Evolutionary conservation across 2,329 filamentous ascomycete genomes (phyloP).

Genomic region (Ascochyta clinopodiicola): DNA sequence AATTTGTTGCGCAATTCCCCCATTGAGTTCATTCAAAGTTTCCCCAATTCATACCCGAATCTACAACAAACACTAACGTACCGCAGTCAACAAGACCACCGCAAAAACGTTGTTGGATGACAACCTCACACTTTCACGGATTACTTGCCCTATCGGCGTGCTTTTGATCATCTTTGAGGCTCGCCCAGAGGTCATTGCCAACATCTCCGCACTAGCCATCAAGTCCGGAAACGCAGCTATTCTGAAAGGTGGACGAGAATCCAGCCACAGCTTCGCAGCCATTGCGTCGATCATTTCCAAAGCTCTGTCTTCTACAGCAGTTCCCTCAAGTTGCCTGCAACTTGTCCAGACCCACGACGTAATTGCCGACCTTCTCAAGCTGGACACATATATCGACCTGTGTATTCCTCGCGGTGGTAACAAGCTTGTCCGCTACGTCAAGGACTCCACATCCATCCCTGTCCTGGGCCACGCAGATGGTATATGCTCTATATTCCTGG

Average conservation of each 20-base stretch:
- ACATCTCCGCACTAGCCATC: conserved; percentile 93
- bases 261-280: conserved; percentile 89
- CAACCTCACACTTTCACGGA: conserved; percentile 81
- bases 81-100: conserved; percentile 79
- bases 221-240: conserved; percentile 98
- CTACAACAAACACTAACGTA: conserved; percentile 13
- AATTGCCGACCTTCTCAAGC: conserved; percentile 83
- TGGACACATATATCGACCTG: conserved; percentile 89
- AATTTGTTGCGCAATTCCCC: not conserved
- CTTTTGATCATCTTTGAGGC: conserved; percentile 98
- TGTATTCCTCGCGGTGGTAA: conserved; percentile 93
- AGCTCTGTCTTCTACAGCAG: conserved; percentile 73
- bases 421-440: conserved; percentile 88
- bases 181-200: conserved; percentile 95
- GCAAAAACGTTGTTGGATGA: conserved; percentile 87
- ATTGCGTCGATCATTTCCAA: conserved; percentile 85
- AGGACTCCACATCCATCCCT: conserved; percentile 88
- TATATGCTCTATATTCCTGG: conserved; percentile 85
- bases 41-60: not conserved
- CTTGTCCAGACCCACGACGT: conserved; percentile 92
- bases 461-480: conserved; percentile 97
- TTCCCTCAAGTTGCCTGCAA: conserved; percentile 88
- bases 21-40: not conserved
- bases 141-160: conserved; percentile 95
- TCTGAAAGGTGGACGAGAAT: conserved; percentile 96